Base-by-base conservation (phyloP, 163 green algal species). In the Chlorella variabilis region DNA sequence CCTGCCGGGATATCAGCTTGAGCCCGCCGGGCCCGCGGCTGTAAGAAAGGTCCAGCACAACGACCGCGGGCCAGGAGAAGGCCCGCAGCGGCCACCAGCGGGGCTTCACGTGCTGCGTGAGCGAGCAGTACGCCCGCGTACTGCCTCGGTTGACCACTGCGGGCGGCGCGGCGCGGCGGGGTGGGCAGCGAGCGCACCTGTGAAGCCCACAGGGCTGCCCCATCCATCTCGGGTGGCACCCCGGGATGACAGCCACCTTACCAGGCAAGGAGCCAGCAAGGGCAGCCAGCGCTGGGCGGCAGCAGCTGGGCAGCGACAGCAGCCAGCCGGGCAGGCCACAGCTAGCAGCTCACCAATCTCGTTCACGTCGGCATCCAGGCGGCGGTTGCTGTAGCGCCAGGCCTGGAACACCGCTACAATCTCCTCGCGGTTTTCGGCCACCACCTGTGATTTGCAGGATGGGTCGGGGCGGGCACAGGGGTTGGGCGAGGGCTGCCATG, bases 301-400 rank as follows among this genome's bases (percentile, higher is more conserved):
- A n/a, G n/a, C n/a, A n/a, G n/a, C n/a, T n/a, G n/a, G n/a, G 34
- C 2, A 18, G 49, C 71, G 56, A 17, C 23, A 18, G 21, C 8
- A 59, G 51, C 21, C 56, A 70, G n/a, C n/a, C n/a, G n/a, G n/a
- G n/a, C n/a, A n/a, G n/a, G n/a, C n/a, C n/a, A n/a, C n/a, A n/a
- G n/a, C n/a, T n/a, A n/a, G n/a, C n/a, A n/a, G 61, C 76, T 29
- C 65, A 83, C 77, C 63, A 8, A 83, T 77, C n/a, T 83, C 77
- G 8, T 83, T 58, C 18, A 83, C 56, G 8, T 77, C 49, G 1
- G 38, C 77, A 39, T 68, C 49, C 49, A 77, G 36, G 20, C 49
- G 49, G 4, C 66, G 27, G 66, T 77, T 71, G 34, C n/a, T 27
- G 27, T 71, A 77, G 34, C 65, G 48, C 65, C 66, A 77, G 49